Evolutionary conservation across 2,329 filamentous ascomycete species (phyloP), one percentile per base, ranked within the genome.

Genomic region (Aureobasidium sp.): DNA sequence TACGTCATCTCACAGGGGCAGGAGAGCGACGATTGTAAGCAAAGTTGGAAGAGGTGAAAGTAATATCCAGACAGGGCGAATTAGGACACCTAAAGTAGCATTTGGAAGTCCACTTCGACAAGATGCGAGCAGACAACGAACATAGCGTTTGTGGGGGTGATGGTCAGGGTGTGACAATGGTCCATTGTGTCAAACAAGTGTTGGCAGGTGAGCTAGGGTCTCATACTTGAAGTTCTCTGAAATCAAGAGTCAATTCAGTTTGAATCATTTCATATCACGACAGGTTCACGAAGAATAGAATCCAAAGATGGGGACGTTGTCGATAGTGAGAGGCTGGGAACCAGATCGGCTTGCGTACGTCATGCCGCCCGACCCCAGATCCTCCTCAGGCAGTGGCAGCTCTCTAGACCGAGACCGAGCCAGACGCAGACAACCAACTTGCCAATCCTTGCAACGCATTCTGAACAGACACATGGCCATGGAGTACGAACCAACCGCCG

Each of bases 401-500:
- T 37, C 29, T 52, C 15, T 34, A n/a, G 48, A 23, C 6, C 29
- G 29, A 36, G 29, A 52, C 10, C 29, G n/a, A 20, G 17, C 50
- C 8, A 32, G 17, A 46, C 5, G 32, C 20, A 56, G 39, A 44
- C 41, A 2, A 32, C 15, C 23, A 13, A 23, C 32, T 26, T 32
- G 5, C 26, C 51, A 41, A 29, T 48, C 46, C 47, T 51, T 34
- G 13, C 50, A 53, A 23, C 26, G 27, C 53, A 36, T 48, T 29
- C 41, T 48, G 2, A 26, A 12, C 5, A 26, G 37, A 37, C 53
- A 41, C 53, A 57, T 27, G 8, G 17, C 56, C 20, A 60, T 60
- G 57, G 44, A 50, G 17, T 60, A 50, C 44, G 57, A 60, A 50
- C 36, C 57, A 3, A 41, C 39, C 6, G 44, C 57, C 44, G 57